Evolutionary conservation across 352 stramenopile genomes (phyloP), one percentile per base, ranked within the genome.

Genomic region (Phytophthora meadii): DNA sequence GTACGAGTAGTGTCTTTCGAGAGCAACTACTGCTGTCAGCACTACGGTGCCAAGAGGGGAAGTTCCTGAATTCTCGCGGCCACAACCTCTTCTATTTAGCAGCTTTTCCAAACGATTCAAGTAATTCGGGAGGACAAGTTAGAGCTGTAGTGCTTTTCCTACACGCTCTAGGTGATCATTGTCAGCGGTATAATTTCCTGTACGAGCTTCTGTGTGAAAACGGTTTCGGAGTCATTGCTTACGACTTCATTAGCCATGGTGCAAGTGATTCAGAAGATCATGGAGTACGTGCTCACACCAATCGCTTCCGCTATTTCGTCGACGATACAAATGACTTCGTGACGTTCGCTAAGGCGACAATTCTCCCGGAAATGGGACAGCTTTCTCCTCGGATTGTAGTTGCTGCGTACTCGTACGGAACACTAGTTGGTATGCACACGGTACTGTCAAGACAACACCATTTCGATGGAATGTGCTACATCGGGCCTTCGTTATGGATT

Each of bases 351-450:
- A 80, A 81, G 57, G 32, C 49, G 25, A 15, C 17, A 3, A 46
- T 81, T 10, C 69, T 77, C 17, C 49, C 68, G 19, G 17, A 62
- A 40, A 41, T 27, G 30, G 14, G 12, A 46, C 37, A 25, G 10
- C 10, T 3, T 34, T 10, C 28, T 11, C 56, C 65, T 30, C 72
- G 77, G 45, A 56, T 88, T 24, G 62, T 87, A 54, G 77, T 90
- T 50, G 81, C 81, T 44, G 79, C 79, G 36, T 77, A 80, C 30
- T 85, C 74, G 25, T 90, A 81, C 51, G 81, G 81, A 12, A 67
- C 67, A 44, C 68, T 90, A 25, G 57, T 90, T 15, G 77, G 72
- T 0, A 59, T 85, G 22, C 79, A 86, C 66, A 79, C 70, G 4
- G 55, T 81, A n/a, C 63, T 88, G 27, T 81, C 74, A 19, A 67